These are phyloP conservation scores for Talaromyces sp. DNA, from an alignment of 2,329 filamentous ascomycete genomes.

Conservation along the genomic window DNA sequence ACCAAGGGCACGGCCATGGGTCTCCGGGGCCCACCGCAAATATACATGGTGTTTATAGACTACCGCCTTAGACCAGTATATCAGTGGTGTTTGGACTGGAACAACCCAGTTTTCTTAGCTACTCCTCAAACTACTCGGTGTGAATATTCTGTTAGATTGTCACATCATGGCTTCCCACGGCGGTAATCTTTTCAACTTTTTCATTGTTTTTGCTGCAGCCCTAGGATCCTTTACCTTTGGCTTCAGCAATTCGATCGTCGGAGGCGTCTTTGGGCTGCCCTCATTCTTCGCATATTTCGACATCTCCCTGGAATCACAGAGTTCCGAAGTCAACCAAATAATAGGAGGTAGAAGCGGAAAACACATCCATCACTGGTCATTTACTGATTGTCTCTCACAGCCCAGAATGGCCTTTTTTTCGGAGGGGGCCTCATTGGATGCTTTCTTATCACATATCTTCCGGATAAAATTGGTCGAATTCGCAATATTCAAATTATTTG, in stretches of 20 bases:
- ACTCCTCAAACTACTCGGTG: too few species aligned
- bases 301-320: not conserved
- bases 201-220: constrained; percentile 17
- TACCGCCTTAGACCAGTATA: too few species aligned
- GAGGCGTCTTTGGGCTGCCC: constrained; percentile 16
- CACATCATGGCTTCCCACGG: too few species aligned
- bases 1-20: too few species aligned
- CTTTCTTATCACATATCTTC: not conserved
- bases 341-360: too few species aligned
- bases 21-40: too few species aligned
- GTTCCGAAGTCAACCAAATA: not conserved
- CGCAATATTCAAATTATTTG: constrained; percentile 12
- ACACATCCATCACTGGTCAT: not conserved
- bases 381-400: not conserved
- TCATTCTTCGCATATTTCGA: constrained; percentile 20
- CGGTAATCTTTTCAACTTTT: constrained; percentile 5
- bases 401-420: not conserved
- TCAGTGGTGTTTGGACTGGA: too few species aligned
- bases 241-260: constrained; percentile 20
- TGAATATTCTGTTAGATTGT: too few species aligned
- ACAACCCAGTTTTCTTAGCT: too few species aligned
- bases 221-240: constrained; percentile 22
- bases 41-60: too few species aligned
- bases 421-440: not conserved
- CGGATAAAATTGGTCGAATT: not conserved